Evolutionary conservation across 2,329 filamentous ascomycete species (phyloP).

Genomic region (Fusarium penzigii): DNA sequence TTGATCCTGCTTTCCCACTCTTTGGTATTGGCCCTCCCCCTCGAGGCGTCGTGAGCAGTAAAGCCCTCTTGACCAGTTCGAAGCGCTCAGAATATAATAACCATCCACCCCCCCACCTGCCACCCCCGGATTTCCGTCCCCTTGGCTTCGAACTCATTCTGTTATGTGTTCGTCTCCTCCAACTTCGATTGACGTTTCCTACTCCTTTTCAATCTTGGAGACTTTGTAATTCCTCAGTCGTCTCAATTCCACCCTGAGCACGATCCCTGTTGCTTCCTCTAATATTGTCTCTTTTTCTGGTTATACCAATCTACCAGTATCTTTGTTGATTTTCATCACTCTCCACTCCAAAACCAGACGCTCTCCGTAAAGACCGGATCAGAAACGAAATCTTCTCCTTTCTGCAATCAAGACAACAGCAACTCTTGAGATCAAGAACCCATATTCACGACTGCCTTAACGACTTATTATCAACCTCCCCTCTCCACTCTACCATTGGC

Average conservation of each 20-base stretch:
- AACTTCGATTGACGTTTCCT: slow-evolving; percentile 15
- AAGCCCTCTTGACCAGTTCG: slow-evolving; percentile 13
- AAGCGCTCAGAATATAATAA: slow-evolving; percentile 32
- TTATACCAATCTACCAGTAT: neutral
- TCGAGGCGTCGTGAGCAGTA: slow-evolving; percentile 20
- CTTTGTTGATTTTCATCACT: neutral
- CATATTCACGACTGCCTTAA: slow-evolving; percentile 10
- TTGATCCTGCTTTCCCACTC: slow-evolving; percentile 13
- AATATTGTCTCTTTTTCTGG: neutral
- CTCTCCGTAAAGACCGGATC: neutral
- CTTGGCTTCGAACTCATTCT: slow-evolving; percentile 30
- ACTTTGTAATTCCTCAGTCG: slow-evolving; percentile 17
- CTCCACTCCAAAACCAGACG: neutral
- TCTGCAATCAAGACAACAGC: slow-evolving; percentile 4
- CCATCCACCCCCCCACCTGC: slow-evolving; percentile 33
- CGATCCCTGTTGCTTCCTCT: neutral
- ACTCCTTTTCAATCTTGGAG: slow-evolving; percentile 8
- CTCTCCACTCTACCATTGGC: slow-evolving; percentile 24
- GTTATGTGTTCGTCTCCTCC: slow-evolving; percentile 10
- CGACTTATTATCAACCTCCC: slow-evolving; percentile 14
- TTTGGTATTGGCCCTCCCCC: slow-evolving; percentile 25
- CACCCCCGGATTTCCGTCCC: slow-evolving; percentile 33
- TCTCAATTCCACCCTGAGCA: slow-evolving; percentile 6
- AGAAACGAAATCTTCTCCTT: slow-evolving; percentile 11
- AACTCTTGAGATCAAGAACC: slow-evolving; percentile 4